phyloP scores from a whole-genome alignment of 805 yeast genomes.

The Metschnikowia matae region DNA sequence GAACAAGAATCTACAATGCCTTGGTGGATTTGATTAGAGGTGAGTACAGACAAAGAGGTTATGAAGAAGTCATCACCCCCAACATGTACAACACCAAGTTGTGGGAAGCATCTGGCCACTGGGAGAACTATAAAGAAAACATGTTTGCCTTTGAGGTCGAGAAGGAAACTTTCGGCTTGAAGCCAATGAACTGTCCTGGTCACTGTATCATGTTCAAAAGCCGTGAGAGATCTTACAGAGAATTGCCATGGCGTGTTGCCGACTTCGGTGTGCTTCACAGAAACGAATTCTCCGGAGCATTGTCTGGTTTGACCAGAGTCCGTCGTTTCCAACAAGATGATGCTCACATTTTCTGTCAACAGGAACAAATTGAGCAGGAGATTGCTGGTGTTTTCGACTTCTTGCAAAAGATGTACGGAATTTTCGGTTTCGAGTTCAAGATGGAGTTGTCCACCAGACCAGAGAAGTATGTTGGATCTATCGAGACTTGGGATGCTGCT shows the following conservation, averaged over 20 bases:
- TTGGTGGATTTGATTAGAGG: slow-evolving; percentile 72
- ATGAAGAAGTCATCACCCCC: slow-evolving; percentile 98
- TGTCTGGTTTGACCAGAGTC: slow-evolving; percentile 87
- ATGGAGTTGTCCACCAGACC: slow-evolving; percentile 98
- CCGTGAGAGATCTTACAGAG: slow-evolving; percentile 93
- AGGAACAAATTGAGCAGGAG: slow-evolving; percentile 84
- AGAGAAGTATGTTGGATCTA: slow-evolving; percentile 90
- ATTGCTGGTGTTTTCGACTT: slow-evolving; percentile 82
- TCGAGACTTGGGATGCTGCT: slow-evolving; percentile 91
- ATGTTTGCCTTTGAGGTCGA: slow-evolving; percentile 97
- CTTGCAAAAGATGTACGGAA: slow-evolving; percentile 79
- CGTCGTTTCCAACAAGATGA: slow-evolving; percentile 99
- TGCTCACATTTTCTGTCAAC: slow-evolving; percentile 95
- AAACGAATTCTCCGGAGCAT: slow-evolving; percentile 93
- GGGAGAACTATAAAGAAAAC: slow-evolving; percentile 96
- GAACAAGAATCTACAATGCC: slow-evolving; percentile 93
- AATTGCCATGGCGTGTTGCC: slow-evolving; percentile 97
- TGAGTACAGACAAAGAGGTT: slow-evolving; percentile 91
- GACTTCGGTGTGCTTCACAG: slow-evolving; percentile 97
- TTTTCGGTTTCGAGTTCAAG: slow-evolving; percentile 91
- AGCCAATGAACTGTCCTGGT: slow-evolving; percentile 92
- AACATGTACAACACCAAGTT: slow-evolving; percentile 96
- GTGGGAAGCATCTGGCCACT: slow-evolving; percentile 99
- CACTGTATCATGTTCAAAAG: slow-evolving; percentile 91
- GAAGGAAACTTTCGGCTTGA: slow-evolving; percentile 90